These are phyloP conservation scores for Grigorovia jiainica DNA, from an alignment of 805 yeast species.

Conservation along the genomic window DNA sequence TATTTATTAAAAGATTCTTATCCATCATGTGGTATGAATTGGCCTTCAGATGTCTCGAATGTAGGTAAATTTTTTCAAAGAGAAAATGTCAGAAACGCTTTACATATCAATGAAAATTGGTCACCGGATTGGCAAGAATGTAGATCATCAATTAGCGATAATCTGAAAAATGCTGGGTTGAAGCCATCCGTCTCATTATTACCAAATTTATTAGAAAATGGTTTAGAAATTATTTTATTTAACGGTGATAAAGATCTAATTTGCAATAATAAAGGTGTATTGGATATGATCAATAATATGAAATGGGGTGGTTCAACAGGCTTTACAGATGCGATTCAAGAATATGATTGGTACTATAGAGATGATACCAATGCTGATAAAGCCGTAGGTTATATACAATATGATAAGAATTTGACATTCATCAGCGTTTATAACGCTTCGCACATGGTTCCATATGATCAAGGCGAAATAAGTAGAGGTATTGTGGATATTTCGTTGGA, in stretches of 20 bases:
- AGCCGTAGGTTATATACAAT: slow-evolving; percentile 38
- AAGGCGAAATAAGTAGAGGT: slow-evolving; percentile 60
- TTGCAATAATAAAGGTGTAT: slow-evolving; percentile 75
- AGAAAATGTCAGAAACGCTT: slow-evolving; percentile 38
- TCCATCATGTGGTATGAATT: slow-evolving; percentile 85
- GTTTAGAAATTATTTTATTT: slow-evolving; percentile 59
- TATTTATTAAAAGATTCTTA: slow-evolving; percentile 56
- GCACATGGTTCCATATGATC: slow-evolving; percentile 90
- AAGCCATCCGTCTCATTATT: slow-evolving; percentile 55
- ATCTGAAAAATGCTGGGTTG: slow-evolving; percentile 43
- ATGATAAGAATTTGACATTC: slow-evolving; percentile 66
- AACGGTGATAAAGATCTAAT: slow-evolving; percentile 85
- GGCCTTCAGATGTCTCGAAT: slow-evolving; percentile 65
- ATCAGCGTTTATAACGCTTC: slow-evolving; percentile 67
- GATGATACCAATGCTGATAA: slow-evolving; percentile 19
- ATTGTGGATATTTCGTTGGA: slow-evolving; percentile 45
- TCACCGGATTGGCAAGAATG: slow-evolving; percentile 67
- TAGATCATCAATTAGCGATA: slow-evolving; percentile 43
- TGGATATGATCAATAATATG: slow-evolving; percentile 51
- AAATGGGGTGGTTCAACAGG: slow-evolving; percentile 51
- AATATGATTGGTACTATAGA: slow-evolving; percentile 35
- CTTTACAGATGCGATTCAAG: slow-evolving; percentile 18
- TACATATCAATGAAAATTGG: slow-evolving; percentile 38
- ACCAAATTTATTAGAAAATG: slow-evolving; percentile 50
- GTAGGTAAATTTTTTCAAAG: slow-evolving; percentile 46